Base-by-base conservation (phyloP, 2,329 filamentous ascomycete species). In the Aureobasidium lini region DNA sequence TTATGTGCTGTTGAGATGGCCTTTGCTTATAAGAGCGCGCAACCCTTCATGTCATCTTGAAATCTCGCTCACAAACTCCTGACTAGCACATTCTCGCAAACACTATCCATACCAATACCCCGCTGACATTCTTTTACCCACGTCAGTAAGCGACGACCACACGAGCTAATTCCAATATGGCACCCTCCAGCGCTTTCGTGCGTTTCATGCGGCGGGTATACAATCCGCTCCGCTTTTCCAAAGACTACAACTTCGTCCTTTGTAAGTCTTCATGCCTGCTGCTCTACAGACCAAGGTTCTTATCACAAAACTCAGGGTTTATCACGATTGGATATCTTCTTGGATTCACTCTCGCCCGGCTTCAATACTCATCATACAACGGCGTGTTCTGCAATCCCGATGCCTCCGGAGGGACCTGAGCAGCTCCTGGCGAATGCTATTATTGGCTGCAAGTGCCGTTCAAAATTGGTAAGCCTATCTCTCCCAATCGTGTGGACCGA, bases 201-300 rank as follows among this genome's bases (percentile, higher is more conserved):
- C 37, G 28, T 2, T 5, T 2, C 11, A 54, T 54, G 50, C 50
- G 50, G 1, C 28, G 16, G 9, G 50, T 79, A 9, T 80, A 79
- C 65, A 70, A 72, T 44, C 70, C 75, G 2, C 60, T 84, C 29
- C 83, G 83, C 50, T 86, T 86, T 71, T 68, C 71, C 2, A 81
- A 80, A 65, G 75, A 73, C 37, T 84, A 84, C 73, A 85, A 83
- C 67, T 83, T 85, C 63, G 63, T 73, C 39, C 72, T 85, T 2
- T 85, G 77, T 52, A 15, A 36, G 18, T 34, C 16, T 29, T 23
- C 18, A 31, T 32, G 46, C 18, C 44, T 44, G 54, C 61, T n/a
- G 11, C 5, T 15, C 7, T 31, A 5, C 1, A 1, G 11, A 4
- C 15, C 36, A 31, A 3, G n/a, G 42, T 23, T 3, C 32, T 43